Evolutionary conservation across 1,284 basidiomycete species (phyloP).

Genomic region (Leccinum fallax): DNA sequence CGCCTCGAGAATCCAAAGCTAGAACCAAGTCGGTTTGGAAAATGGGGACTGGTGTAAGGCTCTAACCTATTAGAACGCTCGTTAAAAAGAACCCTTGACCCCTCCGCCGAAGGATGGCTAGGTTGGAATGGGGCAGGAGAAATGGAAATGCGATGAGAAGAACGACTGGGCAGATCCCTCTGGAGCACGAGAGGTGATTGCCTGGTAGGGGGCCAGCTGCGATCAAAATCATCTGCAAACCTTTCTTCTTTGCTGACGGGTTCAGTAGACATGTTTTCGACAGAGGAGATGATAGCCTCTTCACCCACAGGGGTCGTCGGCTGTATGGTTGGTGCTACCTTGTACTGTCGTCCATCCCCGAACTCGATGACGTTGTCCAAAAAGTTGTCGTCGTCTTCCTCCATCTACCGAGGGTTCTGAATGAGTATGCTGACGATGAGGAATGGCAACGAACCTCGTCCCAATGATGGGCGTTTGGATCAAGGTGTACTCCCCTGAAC

Average conservation of each 20-base stretch:
- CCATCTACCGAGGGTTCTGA: slow-evolving; percentile 53
- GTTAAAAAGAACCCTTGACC: slow-evolving; percentile 81
- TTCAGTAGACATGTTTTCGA: slow-evolving; percentile 23
- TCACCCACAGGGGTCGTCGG: slow-evolving; percentile 19
- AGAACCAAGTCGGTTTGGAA: slow-evolving; percentile 34
- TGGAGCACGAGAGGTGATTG: slow-evolving; percentile 45
- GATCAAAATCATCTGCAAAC: slow-evolving; percentile 88
- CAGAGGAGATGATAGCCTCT: slow-evolving; percentile 23
- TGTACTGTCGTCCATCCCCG: slow-evolving; percentile 88
- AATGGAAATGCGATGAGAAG: slow-evolving; percentile 31
- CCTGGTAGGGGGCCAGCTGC: slow-evolving; percentile 82
- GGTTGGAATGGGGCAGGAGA: slow-evolving; percentile 44
- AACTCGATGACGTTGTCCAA: slow-evolving; percentile 90
- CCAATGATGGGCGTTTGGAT: slow-evolving; percentile 94
- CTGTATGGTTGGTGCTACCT: slow-evolving; percentile 54
- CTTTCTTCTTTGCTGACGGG: slow-evolving; percentile 72
- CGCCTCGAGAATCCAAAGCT: slow-evolving; percentile 43
- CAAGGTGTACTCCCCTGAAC: slow-evolving; percentile 88
- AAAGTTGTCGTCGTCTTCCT: slow-evolving; percentile 91
- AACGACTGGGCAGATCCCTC: slow-evolving; percentile 45
- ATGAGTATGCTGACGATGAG: background rate
- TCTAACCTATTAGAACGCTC: slow-evolving; percentile 86
- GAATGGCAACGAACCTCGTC: slow-evolving; percentile 73
- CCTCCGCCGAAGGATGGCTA: slow-evolving; percentile 52
- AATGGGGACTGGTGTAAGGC: slow-evolving; percentile 57